Conservation (phyloP, 441 rosid species). For the Populus hybrid region DNA sequence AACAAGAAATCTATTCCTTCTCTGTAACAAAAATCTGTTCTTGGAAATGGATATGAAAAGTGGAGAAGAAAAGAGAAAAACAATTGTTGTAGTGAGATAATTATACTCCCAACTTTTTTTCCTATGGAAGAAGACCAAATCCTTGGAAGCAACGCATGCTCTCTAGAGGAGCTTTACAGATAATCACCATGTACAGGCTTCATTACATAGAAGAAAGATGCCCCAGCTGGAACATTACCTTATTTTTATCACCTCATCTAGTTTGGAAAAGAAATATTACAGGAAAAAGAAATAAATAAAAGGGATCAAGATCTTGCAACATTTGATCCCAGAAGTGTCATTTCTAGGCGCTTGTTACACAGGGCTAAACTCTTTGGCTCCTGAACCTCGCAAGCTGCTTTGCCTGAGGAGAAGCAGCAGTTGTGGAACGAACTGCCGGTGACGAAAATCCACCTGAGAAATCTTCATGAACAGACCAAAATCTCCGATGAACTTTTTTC, state of each 20-base stretch:
- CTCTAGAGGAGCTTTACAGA: neutral
- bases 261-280: neutral
- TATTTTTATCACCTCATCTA: neutral
- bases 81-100: neutral
- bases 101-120: neutral
- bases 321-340: neutral
- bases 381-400: constrained; percentile 55
- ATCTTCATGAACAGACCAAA: constrained; percentile 46
- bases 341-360: constrained; percentile 45
- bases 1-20: too few relatives aligned
- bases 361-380: constrained; percentile 68
- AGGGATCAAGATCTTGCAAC: neutral
- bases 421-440: neutral
- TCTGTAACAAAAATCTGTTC: too few relatives aligned
- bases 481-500: constrained; percentile 39
- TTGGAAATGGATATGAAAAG: neutral
- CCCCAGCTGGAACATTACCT: neutral
- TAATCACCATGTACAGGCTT: neutral
- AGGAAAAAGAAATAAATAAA: neutral
- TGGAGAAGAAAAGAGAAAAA: neutral
- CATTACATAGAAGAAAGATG: neutral
- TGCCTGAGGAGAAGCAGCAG: constrained; percentile 16
- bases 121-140: neutral
- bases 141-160: neutral
- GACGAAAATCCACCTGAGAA: constrained; percentile 17